phyloP scores from a whole-genome alignment of 2,329 filamentous ascomycete genomes.

The Lasiodiplodia hormozganensis region DNA sequence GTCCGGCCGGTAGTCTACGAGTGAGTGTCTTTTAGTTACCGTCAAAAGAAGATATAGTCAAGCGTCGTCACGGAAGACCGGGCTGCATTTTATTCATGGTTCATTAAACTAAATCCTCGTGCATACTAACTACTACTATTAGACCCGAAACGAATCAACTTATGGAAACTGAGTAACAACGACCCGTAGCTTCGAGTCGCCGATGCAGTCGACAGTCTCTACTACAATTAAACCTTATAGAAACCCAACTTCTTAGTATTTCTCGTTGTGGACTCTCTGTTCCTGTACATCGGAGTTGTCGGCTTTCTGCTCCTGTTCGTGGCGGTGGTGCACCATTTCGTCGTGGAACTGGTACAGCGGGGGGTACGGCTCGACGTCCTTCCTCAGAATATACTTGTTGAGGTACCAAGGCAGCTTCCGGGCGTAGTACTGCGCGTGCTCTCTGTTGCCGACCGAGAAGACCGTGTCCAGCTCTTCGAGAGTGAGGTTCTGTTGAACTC shows the following conservation, averaged over 20 bases:
- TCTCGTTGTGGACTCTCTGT: background rate
- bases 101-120: background rate
- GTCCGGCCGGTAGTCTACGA: no score
- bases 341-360: slow-evolving; percentile 48
- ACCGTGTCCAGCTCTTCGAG: slow-evolving; percentile 59
- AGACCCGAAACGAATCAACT: background rate
- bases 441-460: slow-evolving; percentile 56
- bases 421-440: slow-evolving; percentile 50
- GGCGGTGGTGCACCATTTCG: background rate
- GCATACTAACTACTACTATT: background rate
- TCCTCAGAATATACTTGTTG: slow-evolving; percentile 50
- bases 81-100: no score
- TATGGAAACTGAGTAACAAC: background rate
- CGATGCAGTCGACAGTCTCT: background rate
- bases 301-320: background rate
- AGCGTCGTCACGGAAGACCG: no score
- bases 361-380: slow-evolving; percentile 40
- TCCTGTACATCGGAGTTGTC: background rate
- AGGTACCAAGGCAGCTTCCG: slow-evolving; percentile 55
- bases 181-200: background rate
- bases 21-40: no score
- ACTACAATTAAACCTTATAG: background rate
- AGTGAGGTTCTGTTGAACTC: slow-evolving; percentile 40
- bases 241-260: background rate
- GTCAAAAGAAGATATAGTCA: no score